Conservation (phyloP, 371 early-diverging fungal species). For the Thermomucor indicae-seudaticae region DNA sequence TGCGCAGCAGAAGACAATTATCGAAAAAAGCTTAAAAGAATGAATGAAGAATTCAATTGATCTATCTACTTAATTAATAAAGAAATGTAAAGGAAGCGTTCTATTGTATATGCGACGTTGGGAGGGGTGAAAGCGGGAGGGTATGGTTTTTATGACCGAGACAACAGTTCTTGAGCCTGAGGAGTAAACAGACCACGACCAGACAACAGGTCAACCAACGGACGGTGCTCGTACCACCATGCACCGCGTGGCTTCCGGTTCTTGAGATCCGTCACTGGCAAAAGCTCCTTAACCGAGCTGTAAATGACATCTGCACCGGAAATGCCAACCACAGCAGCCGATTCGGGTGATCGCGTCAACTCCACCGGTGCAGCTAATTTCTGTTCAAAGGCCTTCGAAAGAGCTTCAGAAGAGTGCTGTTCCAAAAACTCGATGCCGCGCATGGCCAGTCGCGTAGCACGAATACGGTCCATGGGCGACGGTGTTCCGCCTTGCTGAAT, state of each 20-base stretch:
- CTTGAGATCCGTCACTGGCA: conserved; percentile 73
- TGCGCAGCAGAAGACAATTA: conserved; percentile 33
- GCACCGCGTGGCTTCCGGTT: conserved; percentile 66
- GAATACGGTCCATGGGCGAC: conserved; percentile 94
- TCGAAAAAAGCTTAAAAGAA: conserved; percentile 23
- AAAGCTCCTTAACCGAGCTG: conserved; percentile 65
- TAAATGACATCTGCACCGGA: conserved; percentile 71
- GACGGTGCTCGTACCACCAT: conserved; percentile 79
- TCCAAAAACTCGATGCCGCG: conserved; percentile 60
- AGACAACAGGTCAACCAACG: conserved; percentile 40
- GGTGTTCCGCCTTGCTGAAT: conserved; percentile 97
- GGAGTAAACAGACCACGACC: conserved; percentile 26
- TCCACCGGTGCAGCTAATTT: conserved; percentile 48
- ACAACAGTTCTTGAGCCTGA: conserved; percentile 6
- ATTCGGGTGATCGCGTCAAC: conserved; percentile 54
- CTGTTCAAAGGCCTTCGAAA: conserved; percentile 25
- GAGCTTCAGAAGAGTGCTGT: conserved; percentile 27
- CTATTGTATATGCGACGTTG: no score
- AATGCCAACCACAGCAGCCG: conserved; percentile 83
- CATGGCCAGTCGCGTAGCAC: conserved; percentile 85
- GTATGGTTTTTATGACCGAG: background rate
- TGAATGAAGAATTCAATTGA: conserved; percentile 11
- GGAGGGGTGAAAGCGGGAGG: background rate
- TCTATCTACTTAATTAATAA: no score
- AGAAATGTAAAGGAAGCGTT: no score